Evolutionary conservation across 768 basidiomycete species (phyloP), one percentile per base, ranked within the genome.

Genomic region (Lactarius deliciosus): DNA sequence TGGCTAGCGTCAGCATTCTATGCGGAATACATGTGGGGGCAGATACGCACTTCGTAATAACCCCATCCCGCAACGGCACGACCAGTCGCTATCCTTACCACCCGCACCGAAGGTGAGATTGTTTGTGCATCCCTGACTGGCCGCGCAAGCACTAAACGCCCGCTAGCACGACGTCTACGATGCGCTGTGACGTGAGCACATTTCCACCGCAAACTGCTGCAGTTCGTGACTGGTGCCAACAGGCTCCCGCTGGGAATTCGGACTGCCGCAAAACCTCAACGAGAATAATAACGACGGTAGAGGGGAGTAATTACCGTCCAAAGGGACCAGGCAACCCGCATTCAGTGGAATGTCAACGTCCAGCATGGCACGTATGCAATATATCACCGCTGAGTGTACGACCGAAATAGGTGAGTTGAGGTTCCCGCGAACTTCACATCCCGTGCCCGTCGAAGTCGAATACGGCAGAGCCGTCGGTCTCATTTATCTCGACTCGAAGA

Each of bases 141-240:
- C 96, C 20, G 94, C 94, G 57, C 88, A 89, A 3, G 93, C 94
- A 71, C 90, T 84, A 80, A 98, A 97, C 0, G 95, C 94, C 75
- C 91, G 93, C 41, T n/a, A 98, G 79, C 40, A 98, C 91, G 2
- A 96, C 94, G 73, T 98, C 96, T 2, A 96, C 92, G 55, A 96
- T 92, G n/a, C 96, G 83, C 73, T 96, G 95, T 6, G 89, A 91
- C 4, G 94, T 95, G 55, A 93, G 79, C 2, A 96, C 94, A 73
- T 97, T 98, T 13, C 95, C 95, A 36, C 91, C 94, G 69, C 94
- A 96, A 6, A 96, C 94, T 0, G 95, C 96, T 11, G 91, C 92
- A 0, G 91, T 94, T 54, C 85, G 85, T 15, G 90, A 91, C 0
- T n/a, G 95, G 96, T 6, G 87, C 83, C 34, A 98, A 79, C 15